These are phyloP conservation scores for Candida adriatica DNA, from an alignment of 805 yeast genomes.

Conservation along the genomic window DNA sequence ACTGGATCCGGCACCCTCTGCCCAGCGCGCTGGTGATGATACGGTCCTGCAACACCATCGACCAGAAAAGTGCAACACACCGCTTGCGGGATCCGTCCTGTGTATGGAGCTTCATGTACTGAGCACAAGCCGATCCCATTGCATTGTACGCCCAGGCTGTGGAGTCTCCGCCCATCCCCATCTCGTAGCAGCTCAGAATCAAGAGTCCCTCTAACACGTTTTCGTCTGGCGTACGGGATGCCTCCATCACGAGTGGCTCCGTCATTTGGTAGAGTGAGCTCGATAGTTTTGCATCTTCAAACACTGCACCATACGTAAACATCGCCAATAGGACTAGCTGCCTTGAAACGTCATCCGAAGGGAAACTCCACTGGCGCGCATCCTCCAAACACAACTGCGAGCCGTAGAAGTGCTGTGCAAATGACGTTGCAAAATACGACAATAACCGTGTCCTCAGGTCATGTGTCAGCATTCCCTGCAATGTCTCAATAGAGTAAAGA, in stretches of 20 bases:
- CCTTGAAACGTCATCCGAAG: constrained; percentile 13
- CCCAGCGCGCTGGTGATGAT: constrained; percentile 28
- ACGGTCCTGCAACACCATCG: constrained; percentile 27
- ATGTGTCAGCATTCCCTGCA: too few species aligned
- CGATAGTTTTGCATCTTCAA: constrained; percentile 13
- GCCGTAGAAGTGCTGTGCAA: background rate
- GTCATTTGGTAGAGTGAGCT: constrained; percentile 19
- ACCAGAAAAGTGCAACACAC: constrained; percentile 22
- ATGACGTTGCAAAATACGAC: background rate
- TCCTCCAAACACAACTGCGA: background rate
- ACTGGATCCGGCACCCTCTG: constrained; percentile 28
- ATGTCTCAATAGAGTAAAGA: too few species aligned
- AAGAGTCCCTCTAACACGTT: constrained; percentile 23
- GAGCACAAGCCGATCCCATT: constrained; percentile 26
- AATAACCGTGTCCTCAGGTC: too few species aligned
- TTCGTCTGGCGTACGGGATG: constrained; percentile 18
- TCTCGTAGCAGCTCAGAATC: constrained; percentile 26
- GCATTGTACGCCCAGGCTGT: constrained; percentile 28
- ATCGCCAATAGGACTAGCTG: constrained; percentile 25
- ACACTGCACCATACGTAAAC: constrained; percentile 25
- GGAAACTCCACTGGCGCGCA: background rate
- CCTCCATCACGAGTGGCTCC: constrained; percentile 9
- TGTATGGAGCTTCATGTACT: constrained; percentile 23
- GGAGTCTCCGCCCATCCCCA: constrained; percentile 29
- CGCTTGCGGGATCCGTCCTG: background rate